Evolutionary conservation across 176 grass and related monocot genomes (phyloP), one percentile per base, ranked within the genome.

Genomic region (Hordeum marinum): DNA sequence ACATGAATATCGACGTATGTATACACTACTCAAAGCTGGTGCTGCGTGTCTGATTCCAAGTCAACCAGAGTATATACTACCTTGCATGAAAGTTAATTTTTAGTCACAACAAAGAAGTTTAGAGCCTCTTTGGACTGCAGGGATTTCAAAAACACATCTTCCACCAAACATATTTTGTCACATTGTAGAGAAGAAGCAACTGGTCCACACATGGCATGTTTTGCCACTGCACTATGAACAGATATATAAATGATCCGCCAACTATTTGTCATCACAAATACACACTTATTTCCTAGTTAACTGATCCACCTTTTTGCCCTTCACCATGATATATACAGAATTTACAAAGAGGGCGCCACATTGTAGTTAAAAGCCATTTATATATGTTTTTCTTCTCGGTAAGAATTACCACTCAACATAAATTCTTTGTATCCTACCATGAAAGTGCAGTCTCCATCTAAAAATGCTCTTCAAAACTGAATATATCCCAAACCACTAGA

Each of bases 1-100:
- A 83, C 81, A 83, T 74, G 52, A 46, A 83, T 83, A 63, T 46
- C 55, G 46, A 23, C 35, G 35, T 6, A n/a, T 1, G 50, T 55
- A 20, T 17, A 54, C 1, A 54, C 48, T 18, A 20, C 48, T 18
- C 6, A 54, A 54, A 54, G 15, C 48, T 20, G 17, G 18, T 20
- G 50, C 50, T 55, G 50, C 6, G 5, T 17, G 6, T 50, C 46
- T 50, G 46, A 50, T 17, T 50, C 46, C 14, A 50, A 17, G 17
- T 50, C 46, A 17, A 50, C 14, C 14, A 50, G 46, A 50, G 46
- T 14, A 50, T 17, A 50, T 17, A 17, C 46, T 50, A 17, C 46
- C 46, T 5, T 50, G 50, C 50, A 55, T 20, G 17, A 55, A 55
- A 55, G 6, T 55, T 18, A 21, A 55, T 20, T 55, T 20, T 7